Conservation (phyloP, 192 early-diverging fungal genomes). For the Dissophora ornata region DNA sequence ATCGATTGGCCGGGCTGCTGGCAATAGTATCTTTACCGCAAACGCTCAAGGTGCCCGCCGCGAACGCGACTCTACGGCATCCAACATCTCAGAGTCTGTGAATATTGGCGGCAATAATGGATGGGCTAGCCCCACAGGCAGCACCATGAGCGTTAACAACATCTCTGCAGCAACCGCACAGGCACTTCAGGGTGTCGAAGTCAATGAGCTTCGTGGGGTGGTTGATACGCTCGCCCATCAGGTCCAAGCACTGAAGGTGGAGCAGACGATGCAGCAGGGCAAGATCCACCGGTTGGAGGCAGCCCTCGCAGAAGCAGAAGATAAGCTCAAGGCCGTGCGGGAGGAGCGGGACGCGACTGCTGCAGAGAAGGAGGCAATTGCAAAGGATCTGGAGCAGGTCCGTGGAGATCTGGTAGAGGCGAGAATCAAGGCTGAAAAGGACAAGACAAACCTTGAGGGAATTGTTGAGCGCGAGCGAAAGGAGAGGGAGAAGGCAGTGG, state of each 20-base stretch:
- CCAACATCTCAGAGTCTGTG: constrained; percentile 11
- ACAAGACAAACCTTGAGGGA: constrained; percentile 51
- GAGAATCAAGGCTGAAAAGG: constrained; percentile 51
- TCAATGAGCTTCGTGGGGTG: constrained; percentile 40
- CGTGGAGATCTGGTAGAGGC: constrained; percentile 52
- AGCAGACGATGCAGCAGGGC: constrained; percentile 46
- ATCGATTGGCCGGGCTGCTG: constrained; percentile 9
- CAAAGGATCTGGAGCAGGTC: constrained; percentile 52
- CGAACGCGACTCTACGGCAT: constrained; percentile 30
- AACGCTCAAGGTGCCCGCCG: constrained; percentile 10
- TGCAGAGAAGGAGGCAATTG: constrained; percentile 48
- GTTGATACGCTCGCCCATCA: constrained; percentile 51
- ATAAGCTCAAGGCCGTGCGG: constrained; percentile 45
- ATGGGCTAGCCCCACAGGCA: constrained; percentile 19
- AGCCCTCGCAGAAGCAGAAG: constrained; percentile 59
- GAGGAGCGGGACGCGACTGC: constrained; percentile 49
- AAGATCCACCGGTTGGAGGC: constrained; percentile 56
- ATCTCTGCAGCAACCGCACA: constrained; percentile 48
- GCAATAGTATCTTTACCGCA: background rate
- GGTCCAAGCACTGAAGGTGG: constrained; percentile 47
- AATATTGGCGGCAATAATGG: background rate
- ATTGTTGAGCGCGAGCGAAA: constrained; percentile 55
- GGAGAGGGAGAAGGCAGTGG: constrained; percentile 65
- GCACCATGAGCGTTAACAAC: background rate
- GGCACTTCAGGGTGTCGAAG: constrained; percentile 47